A percentile compares a stretch with the other conserved stretches of the same genome.
Conservation (phyloP, 176 grass and related monocot species). For the Carex scoparia region DNA sequence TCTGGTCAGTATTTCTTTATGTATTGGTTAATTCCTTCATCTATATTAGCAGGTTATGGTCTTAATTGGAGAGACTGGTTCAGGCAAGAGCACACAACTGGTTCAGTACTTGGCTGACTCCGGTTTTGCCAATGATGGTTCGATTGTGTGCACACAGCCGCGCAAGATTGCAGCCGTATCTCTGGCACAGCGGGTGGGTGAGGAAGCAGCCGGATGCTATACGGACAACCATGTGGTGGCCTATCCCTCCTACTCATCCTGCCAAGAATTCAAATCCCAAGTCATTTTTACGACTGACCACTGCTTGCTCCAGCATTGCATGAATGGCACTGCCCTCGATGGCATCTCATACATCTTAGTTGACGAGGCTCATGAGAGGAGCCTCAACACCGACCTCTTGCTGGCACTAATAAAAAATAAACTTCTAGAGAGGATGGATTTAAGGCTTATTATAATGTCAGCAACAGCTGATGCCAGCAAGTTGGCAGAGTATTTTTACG, state of each 20-base stretch:
- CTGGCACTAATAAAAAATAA: conserved; percentile 86
- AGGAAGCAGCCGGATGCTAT: conserved; percentile 79
- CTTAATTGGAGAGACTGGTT: conserved; percentile 93
- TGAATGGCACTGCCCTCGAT: conserved; percentile 41
- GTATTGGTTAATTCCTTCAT: background rate
- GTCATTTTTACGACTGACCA: conserved; percentile 86
- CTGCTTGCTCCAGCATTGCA: conserved; percentile 77
- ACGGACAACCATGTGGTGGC: conserved; percentile 46
- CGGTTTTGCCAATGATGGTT: conserved; percentile 50
- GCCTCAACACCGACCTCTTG: conserved; percentile 90
- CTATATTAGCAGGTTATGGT: conserved; percentile 59
- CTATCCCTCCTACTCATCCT: conserved; percentile 46
- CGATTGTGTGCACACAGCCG: conserved; percentile 90
- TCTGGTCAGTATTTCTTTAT: background rate
- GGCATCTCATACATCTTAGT: conserved; percentile 78
- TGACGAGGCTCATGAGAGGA: conserved; percentile 97
- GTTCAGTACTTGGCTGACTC: conserved; percentile 90
- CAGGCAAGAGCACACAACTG: conserved; percentile 91
- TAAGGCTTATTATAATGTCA: conserved; percentile 92
- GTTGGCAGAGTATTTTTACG: conserved; percentile 77
- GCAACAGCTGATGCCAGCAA: conserved; percentile 79
- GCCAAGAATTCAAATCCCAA: conserved; percentile 43
- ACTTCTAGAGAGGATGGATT: conserved; percentile 62
- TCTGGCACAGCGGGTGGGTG: conserved; percentile 67
- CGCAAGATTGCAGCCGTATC: conserved; percentile 79